Evolutionary conservation across 1,284 basidiomycete species (phyloP).

Genomic region (Leccinum griseonigrum): DNA sequence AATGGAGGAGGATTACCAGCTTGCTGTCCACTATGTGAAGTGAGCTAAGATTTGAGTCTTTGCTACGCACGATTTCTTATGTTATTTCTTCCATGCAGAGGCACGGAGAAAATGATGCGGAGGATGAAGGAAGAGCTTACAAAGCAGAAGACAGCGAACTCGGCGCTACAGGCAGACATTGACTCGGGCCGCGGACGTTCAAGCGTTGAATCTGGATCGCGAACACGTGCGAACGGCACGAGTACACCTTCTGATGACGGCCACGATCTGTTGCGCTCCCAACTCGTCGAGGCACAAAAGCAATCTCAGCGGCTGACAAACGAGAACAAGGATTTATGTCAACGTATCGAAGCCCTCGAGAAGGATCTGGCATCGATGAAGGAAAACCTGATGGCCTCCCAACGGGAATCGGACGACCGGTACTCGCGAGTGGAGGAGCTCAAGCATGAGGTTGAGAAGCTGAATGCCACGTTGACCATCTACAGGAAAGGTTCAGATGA

Average conservation of each 20-base stretch:
- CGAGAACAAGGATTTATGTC: slow-evolving; percentile 76
- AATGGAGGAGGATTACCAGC: slow-evolving; percentile 93
- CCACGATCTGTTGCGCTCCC: slow-evolving; percentile 61
- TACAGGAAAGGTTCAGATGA: slow-evolving; percentile 74
- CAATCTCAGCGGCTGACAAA: slow-evolving; percentile 65
- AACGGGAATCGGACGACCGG: slow-evolving; percentile 75
- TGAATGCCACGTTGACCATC: slow-evolving; percentile 73
- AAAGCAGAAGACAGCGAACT: slow-evolving; percentile 83
- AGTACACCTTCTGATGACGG: slow-evolving; percentile 74
- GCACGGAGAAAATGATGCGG: slow-evolving; percentile 98
- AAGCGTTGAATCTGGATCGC: slow-evolving; percentile 54
- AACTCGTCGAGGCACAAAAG: slow-evolving; percentile 70
- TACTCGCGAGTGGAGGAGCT: slow-evolving; percentile 75
- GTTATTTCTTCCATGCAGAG: slow-evolving; percentile 51
- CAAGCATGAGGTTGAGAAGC: slow-evolving; percentile 75
- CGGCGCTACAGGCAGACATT: slow-evolving; percentile 76
- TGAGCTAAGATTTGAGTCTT: slow-evolving; percentile 42
- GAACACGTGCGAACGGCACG: slow-evolving; percentile 73
- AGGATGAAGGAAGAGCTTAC: slow-evolving; percentile 94
- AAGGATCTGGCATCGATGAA: slow-evolving; percentile 71
- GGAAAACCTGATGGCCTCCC: slow-evolving; percentile 69
- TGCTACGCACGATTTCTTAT: slow-evolving; percentile 13
- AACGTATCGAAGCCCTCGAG: slow-evolving; percentile 72
- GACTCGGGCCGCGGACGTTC: slow-evolving; percentile 61
- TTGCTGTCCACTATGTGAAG: slow-evolving; percentile 91